Conservation (phyloP, 129 eudicot genomes). For the Arctium minus region DNA sequence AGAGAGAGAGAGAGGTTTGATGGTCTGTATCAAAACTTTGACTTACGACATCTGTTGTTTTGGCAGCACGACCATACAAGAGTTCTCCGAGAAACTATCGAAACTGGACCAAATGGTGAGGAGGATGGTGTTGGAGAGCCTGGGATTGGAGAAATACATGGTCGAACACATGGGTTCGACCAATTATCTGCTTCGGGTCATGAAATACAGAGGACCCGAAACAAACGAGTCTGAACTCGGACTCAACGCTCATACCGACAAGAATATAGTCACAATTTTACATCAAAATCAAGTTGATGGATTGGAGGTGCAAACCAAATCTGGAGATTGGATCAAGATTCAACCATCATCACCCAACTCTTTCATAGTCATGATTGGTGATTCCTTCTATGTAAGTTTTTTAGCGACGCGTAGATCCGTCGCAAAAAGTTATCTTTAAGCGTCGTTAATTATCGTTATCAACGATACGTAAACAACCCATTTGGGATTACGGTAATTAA, state of each 20-base stretch:
- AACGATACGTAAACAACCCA: background rate
- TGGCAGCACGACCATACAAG: slow-evolving; percentile 41
- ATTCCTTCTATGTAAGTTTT: slow-evolving; percentile 52
- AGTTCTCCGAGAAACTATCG: slow-evolving; percentile 43
- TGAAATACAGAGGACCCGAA: slow-evolving; percentile 57
- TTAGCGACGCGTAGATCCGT: background rate
- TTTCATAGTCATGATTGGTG: slow-evolving; percentile 67
- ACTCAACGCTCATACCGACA: slow-evolving; percentile 56
- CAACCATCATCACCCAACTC: slow-evolving; percentile 52
- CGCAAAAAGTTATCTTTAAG: background rate
- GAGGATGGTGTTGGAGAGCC: slow-evolving; percentile 63
- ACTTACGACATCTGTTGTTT: background rate
- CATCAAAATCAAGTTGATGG: slow-evolving; percentile 55
- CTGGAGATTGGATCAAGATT: slow-evolving; percentile 53
- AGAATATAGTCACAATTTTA: slow-evolving; percentile 62
- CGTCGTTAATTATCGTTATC: background rate
- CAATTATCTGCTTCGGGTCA: slow-evolving; percentile 53
- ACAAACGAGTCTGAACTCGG: slow-evolving; percentile 47
- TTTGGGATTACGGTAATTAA: background rate
- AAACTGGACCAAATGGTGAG: slow-evolving; percentile 55
- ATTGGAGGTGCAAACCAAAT: slow-evolving; percentile 51
- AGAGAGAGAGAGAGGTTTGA: no score
- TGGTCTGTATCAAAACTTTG: background rate
- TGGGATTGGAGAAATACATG: slow-evolving; percentile 47
- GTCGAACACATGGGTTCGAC: slow-evolving; percentile 61